Evolutionary conservation across 1,139 yeast genomes (phyloP).

Genomic region (Geotrichum aggregatum): DNA sequence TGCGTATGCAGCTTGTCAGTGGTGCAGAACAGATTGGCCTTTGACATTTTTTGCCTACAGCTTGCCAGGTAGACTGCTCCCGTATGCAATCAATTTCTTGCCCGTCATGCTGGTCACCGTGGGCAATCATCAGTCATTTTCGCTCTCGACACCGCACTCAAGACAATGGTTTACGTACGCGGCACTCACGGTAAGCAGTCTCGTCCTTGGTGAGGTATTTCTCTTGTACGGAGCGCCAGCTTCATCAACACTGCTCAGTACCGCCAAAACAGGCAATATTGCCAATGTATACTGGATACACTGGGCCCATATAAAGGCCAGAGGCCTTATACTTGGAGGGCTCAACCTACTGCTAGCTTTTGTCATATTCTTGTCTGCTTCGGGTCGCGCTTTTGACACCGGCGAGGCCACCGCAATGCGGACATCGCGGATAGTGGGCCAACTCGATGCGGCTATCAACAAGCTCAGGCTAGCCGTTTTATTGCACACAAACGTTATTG

Average conservation of each 20-base stretch:
- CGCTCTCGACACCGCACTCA: conserved; percentile 16
- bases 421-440: conserved; percentile 4
- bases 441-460: conserved; percentile 10
- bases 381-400: conserved; percentile 27
- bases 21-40: conserved; percentile 28
- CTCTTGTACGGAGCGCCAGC: conserved; percentile 19
- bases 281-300: conserved; percentile 26
- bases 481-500: conserved; percentile 20
- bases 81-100: conserved; percentile 26
- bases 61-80: conserved; percentile 25
- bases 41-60: conserved; percentile 26
- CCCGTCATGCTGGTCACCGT: conserved; percentile 26
- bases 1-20: conserved; percentile 28
- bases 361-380: conserved; percentile 24
- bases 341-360: conserved; percentile 24
- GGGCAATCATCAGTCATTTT: conserved; percentile 6
- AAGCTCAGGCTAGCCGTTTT: conserved; percentile 17
- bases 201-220: conserved; percentile 20
- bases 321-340: conserved; percentile 23
- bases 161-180: conserved; percentile 25
- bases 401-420: conserved; percentile 16
- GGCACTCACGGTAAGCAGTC: conserved; percentile 11
- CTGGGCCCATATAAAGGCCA: conserved; percentile 22
- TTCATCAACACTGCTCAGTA: conserved; percentile 1
- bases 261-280: conserved; percentile 14